These are phyloP conservation scores for Tephrocybe sp. DNA, from an alignment of 768 basidiomycete species.

Conservation along the genomic window DNA sequence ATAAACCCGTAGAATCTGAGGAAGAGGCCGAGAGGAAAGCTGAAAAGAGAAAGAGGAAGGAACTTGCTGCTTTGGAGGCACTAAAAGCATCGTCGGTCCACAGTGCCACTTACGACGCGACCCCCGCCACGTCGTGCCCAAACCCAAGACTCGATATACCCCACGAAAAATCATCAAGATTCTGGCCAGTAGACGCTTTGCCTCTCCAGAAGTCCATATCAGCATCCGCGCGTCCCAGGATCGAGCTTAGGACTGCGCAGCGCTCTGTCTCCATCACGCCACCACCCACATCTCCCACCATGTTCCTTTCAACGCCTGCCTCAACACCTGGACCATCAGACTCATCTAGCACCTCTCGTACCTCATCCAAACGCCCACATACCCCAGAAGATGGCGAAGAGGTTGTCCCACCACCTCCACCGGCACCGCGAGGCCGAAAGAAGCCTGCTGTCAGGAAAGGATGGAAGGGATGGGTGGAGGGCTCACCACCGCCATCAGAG, in stretches of 20 bases:
- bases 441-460: conserved; percentile 72
- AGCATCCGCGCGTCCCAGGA: conserved; percentile 50
- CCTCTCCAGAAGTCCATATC: not conserved
- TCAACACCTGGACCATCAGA: conserved; percentile 76
- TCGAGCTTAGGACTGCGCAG: conserved; percentile 67
- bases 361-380: conserved; percentile 76
- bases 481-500: conserved; percentile 74
- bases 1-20: conserved; percentile 60
- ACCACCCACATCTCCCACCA: conserved; percentile 51
- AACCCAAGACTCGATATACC: conserved; percentile 27
- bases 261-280: conserved; percentile 75
- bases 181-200: conserved; percentile 46
- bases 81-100: conserved; percentile 14
- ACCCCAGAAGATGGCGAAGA: conserved; percentile 67
- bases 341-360: conserved; percentile 70
- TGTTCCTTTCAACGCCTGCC: conserved; percentile 54
- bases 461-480: conserved; percentile 92
- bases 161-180: conserved; percentile 28
- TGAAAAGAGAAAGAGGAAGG: conserved; percentile 54
- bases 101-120: conserved; percentile 27
- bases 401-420: conserved; percentile 24
- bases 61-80: conserved; percentile 27
- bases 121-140: conserved; percentile 23
- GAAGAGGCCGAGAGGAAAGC: conserved; percentile 49
- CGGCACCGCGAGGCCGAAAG: conserved; percentile 46